These are phyloP conservation scores for Silybum marianum DNA, from an alignment of 129 eudicot genomes.

Conservation along the genomic window DNA sequence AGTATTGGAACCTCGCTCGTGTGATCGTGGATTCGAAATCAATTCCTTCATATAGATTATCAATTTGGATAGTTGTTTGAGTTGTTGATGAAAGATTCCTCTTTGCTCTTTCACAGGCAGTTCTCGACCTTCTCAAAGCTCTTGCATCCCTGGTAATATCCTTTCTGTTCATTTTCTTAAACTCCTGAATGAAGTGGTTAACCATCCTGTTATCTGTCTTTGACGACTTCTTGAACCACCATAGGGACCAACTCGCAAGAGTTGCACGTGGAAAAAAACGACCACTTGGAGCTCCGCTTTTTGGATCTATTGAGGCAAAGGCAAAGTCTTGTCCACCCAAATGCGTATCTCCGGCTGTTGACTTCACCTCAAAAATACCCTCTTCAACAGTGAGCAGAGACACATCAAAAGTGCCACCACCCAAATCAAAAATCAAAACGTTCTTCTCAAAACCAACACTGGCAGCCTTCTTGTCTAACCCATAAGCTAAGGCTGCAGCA, in stretches of 20 bases:
- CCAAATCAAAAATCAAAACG: slow-evolving; percentile 18
- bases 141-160: not conserved
- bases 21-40: not conserved
- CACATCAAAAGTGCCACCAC: slow-evolving; percentile 22
- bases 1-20: not conserved
- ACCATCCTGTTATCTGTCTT: slow-evolving; percentile 21
- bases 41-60: not conserved
- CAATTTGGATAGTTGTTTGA: not conserved
- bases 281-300: no score
- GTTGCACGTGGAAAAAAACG: no score
- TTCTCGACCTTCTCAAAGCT: slow-evolving; percentile 12
- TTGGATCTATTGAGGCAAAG: no score
- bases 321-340: no score
- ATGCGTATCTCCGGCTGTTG: slow-evolving; percentile 21
- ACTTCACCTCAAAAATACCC: slow-evolving; percentile 22
- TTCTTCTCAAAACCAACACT: slow-evolving; percentile 28
- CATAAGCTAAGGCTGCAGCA: slow-evolving; percentile 38
- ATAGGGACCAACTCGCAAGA: no score
- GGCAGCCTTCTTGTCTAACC: slow-evolving; percentile 23
- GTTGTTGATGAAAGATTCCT: not conserved
- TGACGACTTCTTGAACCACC: no score
- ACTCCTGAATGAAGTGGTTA: slow-evolving; percentile 25
- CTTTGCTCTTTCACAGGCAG: slow-evolving; percentile 12
- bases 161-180: not conserved
- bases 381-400: slow-evolving; percentile 14